phyloP scores from a whole-genome alignment of 2,329 filamentous ascomycete species.

The Fusarium sp. region DNA sequence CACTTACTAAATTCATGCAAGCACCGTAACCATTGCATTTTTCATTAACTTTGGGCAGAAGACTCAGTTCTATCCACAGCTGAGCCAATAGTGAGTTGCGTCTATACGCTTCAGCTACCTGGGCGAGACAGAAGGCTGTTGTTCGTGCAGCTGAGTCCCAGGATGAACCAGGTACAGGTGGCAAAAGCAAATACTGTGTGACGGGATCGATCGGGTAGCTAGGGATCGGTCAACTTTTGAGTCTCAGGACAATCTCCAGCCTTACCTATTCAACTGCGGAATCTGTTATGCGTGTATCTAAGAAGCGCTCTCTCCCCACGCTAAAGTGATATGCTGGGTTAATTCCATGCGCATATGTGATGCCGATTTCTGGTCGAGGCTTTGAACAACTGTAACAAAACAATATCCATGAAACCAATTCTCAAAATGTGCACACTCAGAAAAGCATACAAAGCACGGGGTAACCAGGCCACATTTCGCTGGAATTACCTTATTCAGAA shows the following conservation, averaged over 20 bases:
- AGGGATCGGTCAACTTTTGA: background rate
- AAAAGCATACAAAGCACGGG: conserved; percentile 3
- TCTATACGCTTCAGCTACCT: background rate
- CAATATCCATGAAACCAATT: background rate
- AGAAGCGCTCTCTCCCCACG: background rate
- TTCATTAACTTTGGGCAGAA: background rate
- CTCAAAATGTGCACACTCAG: background rate
- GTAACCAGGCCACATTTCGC: conserved; percentile 18
- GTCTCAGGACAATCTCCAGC: background rate
- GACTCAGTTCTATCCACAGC: background rate
- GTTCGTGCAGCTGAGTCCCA: conserved; percentile 11
- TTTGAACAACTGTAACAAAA: background rate
- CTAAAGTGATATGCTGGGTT: background rate
- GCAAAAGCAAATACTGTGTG: conserved; percentile 12
- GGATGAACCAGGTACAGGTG: background rate
- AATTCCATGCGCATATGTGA: background rate
- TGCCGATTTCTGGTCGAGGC: no score
- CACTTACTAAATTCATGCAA: conserved; percentile 1
- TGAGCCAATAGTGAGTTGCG: background rate
- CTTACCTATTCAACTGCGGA: no score
- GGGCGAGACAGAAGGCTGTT: background rate
- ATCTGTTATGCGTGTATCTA: background rate
- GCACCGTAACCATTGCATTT: background rate
- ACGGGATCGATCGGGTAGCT: background rate
- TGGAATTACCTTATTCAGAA: conserved; percentile 24